Percentiles rank a stretch among this genome's conserved stretches.
Conservation (phyloP, 2,329 filamentous ascomycete genomes). For the Trichothecium sympodiale region DNA sequence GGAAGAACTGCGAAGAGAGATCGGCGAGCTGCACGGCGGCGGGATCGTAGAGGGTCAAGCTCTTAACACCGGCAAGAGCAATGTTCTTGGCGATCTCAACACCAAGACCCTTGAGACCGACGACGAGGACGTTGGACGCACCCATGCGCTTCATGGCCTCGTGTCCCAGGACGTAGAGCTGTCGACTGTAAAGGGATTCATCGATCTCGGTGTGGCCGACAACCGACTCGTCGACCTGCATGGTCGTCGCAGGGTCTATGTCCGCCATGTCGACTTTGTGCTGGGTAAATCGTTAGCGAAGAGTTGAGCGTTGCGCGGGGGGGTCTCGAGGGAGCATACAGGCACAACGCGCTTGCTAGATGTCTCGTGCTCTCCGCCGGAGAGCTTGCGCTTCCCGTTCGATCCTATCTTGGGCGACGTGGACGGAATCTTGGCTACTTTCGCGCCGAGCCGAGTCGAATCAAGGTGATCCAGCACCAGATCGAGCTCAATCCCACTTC, state of each 20-base stretch:
- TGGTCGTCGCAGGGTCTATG: constrained; percentile 51
- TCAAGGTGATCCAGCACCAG: constrained; percentile 19
- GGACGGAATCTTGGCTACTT: constrained; percentile 22
- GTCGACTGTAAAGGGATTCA: constrained; percentile 62
- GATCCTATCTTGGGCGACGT: constrained; percentile 26
- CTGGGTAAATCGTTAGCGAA: neutral
- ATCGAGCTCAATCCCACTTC: constrained; percentile 26
- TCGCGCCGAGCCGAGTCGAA: constrained; percentile 8
- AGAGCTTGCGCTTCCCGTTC: constrained; percentile 59
- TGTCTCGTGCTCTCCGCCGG: constrained; percentile 42
- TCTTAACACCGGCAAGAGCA: constrained; percentile 95
- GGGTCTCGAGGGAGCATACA: neutral
- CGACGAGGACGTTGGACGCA: constrained; percentile 85
- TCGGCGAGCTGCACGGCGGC: constrained; percentile 74
- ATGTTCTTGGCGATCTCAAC: constrained; percentile 99
- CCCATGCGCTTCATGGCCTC: constrained; percentile 99
- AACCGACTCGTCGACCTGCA: constrained; percentile 54
- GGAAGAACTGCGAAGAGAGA: constrained; percentile 95
- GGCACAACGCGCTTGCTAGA: constrained; percentile 2
- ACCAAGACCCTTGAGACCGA: constrained; percentile 85
- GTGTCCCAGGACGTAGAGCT: constrained; percentile 61
- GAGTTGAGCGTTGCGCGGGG: neutral
- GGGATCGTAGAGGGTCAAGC: constrained; percentile 85
- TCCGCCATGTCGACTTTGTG: constrained; percentile 35
- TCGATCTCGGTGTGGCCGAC: constrained; percentile 51